A percentile compares a stretch with the other conserved stretches of the same genome.
Conservation (phyloP, 129 eudicot genomes). For the Oenanthe sinensis region DNA sequence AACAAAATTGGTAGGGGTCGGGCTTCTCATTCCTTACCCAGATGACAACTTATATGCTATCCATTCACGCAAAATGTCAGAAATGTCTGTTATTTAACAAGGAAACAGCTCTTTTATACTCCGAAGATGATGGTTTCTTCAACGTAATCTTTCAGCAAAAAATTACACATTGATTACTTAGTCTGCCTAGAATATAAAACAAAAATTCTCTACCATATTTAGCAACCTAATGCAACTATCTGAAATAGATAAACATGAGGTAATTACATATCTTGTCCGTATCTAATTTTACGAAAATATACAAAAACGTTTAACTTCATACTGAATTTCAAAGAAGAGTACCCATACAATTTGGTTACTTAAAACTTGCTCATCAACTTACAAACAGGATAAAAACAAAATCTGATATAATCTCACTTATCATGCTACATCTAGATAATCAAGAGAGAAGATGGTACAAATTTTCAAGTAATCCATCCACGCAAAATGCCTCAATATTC, state of each 20-base stretch:
- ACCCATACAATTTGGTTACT: background rate
- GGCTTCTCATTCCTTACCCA: background rate
- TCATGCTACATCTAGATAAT: too few species aligned
- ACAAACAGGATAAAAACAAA: background rate
- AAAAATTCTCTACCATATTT: background rate
- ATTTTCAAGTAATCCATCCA: background rate
- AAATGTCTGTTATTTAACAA: background rate
- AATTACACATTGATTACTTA: background rate
- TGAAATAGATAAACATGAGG: background rate
- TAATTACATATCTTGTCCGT: background rate
- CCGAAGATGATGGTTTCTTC: background rate
- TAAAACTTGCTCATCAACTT: background rate
- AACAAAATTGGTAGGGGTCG: background rate
- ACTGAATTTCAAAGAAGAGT: background rate
- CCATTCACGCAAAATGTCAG: background rate
- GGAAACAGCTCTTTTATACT: background rate
- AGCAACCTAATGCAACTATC: background rate
- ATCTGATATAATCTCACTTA: background rate
- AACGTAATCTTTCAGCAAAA: background rate
- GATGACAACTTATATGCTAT: background rate
- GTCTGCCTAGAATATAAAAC: background rate
- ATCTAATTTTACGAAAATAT: background rate
- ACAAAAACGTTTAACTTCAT: background rate
- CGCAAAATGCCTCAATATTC: background rate
- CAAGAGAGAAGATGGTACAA: too few species aligned